These are phyloP conservation scores for Prunus fruticosa DNA, from an alignment of 306 rosid genomes.

Conservation along the genomic window DNA sequence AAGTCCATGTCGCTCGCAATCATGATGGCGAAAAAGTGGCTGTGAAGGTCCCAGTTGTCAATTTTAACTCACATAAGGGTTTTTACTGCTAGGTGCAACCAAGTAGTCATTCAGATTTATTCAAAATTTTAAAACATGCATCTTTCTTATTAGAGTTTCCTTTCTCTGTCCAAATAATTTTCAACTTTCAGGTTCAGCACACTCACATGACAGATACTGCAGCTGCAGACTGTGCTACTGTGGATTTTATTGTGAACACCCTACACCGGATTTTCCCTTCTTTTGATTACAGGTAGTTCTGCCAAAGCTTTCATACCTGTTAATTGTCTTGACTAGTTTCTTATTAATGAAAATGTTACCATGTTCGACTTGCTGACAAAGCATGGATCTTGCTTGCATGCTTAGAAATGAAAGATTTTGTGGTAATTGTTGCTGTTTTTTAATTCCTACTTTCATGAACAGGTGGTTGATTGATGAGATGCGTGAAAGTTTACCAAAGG, in stretches of 20 bases:
- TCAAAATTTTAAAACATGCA: not conserved
- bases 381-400: not conserved
- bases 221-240: slow-evolving; percentile 90
- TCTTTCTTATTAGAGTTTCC: slow-evolving; percentile 25
- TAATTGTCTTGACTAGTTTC: slow-evolving; percentile 7
- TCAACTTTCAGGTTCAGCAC: slow-evolving; percentile 84
- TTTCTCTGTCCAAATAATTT: slow-evolving; percentile 21
- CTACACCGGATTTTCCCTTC: slow-evolving; percentile 75
- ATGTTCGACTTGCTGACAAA: slow-evolving; percentile 16
- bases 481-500: slow-evolving; percentile 84
- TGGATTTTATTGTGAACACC: slow-evolving; percentile 72
- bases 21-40: slow-evolving; percentile 93
- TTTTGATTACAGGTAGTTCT: slow-evolving; percentile 81
- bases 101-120: slow-evolving; percentile 6
- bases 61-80: slow-evolving; percentile 14
- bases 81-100: slow-evolving; percentile 24
- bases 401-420: slow-evolving; percentile 4
- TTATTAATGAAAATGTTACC: slow-evolving; percentile 20
- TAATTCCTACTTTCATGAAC: slow-evolving; percentile 26
- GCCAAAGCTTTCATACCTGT: slow-evolving; percentile 6
- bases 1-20: slow-evolving; percentile 83
- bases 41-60: slow-evolving; percentile 70
- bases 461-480: slow-evolving; percentile 98
- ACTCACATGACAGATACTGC: slow-evolving; percentile 95
- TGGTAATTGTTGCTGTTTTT: slow-evolving; percentile 20